These are phyloP conservation scores for Neotropicomus parvogracilis DNA, from an alignment of 1,284 basidiomycete genomes.

Conservation along the genomic window DNA sequence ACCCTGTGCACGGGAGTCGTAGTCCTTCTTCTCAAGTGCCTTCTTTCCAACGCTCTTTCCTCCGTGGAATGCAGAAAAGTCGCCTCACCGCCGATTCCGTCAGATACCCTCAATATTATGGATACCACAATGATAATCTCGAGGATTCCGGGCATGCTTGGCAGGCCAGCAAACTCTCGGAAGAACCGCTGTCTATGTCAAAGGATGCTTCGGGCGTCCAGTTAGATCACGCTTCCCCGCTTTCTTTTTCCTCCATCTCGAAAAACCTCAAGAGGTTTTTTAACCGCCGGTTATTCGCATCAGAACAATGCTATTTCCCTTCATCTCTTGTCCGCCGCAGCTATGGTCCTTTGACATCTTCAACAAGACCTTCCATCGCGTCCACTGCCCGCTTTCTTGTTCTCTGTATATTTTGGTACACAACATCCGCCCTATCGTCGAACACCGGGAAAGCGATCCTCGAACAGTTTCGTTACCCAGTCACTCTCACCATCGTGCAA, in stretches of 20 bases:
- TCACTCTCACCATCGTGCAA: constrained; percentile 96
- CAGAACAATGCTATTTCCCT: constrained; percentile 15
- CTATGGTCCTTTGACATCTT: constrained; percentile 16
- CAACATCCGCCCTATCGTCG: constrained; percentile 80
- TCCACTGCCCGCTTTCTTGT: constrained; percentile 50
- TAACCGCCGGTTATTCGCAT: constrained; percentile 14
- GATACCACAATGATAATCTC: constrained; percentile 17
- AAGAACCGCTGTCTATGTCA: constrained; percentile 11
- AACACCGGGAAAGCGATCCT: constrained; percentile 90
- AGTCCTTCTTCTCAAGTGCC: not conserved
- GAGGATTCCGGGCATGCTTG: constrained; percentile 19
- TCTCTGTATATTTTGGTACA: constrained; percentile 79
- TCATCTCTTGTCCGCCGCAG: constrained; percentile 29
- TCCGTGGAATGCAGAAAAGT: constrained; percentile 26
- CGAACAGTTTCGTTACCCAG: constrained; percentile 80
- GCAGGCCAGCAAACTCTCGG: constrained; percentile 25
- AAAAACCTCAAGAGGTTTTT: constrained; percentile 22
- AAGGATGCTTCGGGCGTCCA: constrained; percentile 8
- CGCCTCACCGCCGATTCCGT: not conserved
- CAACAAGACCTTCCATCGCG: constrained; percentile 13
- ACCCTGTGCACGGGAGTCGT: constrained; percentile 2
- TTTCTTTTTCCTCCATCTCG: constrained; percentile 11
- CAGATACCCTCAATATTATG: constrained; percentile 20
- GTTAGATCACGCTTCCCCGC: constrained; percentile 4
- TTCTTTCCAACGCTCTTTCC: constrained; percentile 1